Base-by-base conservation (phyloP, 805 yeast species). In the Spathaspora sp. region DNA sequence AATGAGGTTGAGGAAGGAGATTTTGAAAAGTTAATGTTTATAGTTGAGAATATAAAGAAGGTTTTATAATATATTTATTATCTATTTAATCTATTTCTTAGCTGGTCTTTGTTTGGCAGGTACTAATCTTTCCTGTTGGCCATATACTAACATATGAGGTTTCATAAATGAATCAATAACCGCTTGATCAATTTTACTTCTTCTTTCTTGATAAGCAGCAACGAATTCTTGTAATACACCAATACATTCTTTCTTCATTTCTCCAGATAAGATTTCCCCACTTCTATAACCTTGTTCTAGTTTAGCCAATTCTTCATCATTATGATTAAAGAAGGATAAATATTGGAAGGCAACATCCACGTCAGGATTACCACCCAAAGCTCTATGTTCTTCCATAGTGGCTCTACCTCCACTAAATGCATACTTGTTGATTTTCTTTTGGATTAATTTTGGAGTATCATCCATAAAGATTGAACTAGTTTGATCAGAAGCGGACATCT, bases 311-410 rank as follows among this genome's bases (percentile, higher is more conserved):
- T 87, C 82, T 42, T 76, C 92, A 65, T 94, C 98, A 67, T 93
- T 98, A 58, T 90, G 89, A 47, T 82, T 73, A 79, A 94, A 92
- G 75, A 94, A 94, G 5, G 91, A 81, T 56, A 94, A 74, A 67
- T 94, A 94, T 73, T 94, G 98, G 75, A 76, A 94, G 2, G 99
- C 89, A 51, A 94, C 97, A 68, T 94, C 99, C 35, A 92, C 86
- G 57, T 93, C 97, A 46, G 97, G 96, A 66, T 94, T 79, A 63
- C 98, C 99, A 51, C 99, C 99, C 50, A 77, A 75, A 68, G 77
- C 76, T 70, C 97, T 84, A 73, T 94, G 99, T 62, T 90, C 96
- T 68, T 94, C 99, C 46, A 87, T 73, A 2, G 96, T 80, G 42
- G 81, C 87, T 67, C 84, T 81, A 57, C 99, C 99, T 57, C 99